Percentiles rank a stretch among this genome's conserved stretches.
Conservation (phyloP, 345 rosid species). For the Eucalyptus marginata region DNA sequence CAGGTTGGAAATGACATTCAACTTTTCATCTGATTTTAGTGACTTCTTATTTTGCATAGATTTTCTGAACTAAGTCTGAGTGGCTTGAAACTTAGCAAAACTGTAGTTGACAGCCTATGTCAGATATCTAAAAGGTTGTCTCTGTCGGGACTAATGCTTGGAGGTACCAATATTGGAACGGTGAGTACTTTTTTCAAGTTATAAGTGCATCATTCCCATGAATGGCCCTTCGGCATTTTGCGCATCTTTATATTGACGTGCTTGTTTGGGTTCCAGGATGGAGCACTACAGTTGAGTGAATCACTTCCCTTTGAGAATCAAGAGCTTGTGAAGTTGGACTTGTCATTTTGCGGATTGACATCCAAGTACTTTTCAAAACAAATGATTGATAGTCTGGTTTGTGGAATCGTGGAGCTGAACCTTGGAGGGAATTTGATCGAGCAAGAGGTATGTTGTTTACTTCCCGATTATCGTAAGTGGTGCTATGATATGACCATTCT, state of each 20-base stretch:
- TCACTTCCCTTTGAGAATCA: conserved; percentile 34
- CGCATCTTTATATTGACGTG: neutral
- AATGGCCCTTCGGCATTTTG: neutral
- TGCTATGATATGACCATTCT: neutral
- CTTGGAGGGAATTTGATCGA: conserved; percentile 62
- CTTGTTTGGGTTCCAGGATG: conserved; percentile 39
- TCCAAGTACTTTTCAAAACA: conserved; percentile 30
- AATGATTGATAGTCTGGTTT: conserved; percentile 12
- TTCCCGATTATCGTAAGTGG: neutral
- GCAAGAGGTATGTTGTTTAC: conserved; percentile 38
- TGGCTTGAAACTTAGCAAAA: conserved; percentile 66
- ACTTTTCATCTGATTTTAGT: neutral
- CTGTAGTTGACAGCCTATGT: conserved; percentile 58
- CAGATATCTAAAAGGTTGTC: conserved; percentile 47
- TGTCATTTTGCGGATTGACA: conserved; percentile 59
- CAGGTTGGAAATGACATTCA: neutral
- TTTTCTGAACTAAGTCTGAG: conserved; percentile 74
- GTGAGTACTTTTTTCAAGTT: conserved; percentile 18
- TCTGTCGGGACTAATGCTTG: conserved; percentile 62
- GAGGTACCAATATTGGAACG: conserved; percentile 68
- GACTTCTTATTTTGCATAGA: conserved; percentile 7
- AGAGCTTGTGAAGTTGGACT: conserved; percentile 65
- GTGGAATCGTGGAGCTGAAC: conserved; percentile 54
- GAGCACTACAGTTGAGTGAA: conserved; percentile 44
- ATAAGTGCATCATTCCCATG: neutral